A percentile compares a stretch with the other conserved stretches of the same genome.
phyloP scores from a whole-genome alignment of 1,284 basidiomycete species.

The Porodaedalea pini region DNA sequence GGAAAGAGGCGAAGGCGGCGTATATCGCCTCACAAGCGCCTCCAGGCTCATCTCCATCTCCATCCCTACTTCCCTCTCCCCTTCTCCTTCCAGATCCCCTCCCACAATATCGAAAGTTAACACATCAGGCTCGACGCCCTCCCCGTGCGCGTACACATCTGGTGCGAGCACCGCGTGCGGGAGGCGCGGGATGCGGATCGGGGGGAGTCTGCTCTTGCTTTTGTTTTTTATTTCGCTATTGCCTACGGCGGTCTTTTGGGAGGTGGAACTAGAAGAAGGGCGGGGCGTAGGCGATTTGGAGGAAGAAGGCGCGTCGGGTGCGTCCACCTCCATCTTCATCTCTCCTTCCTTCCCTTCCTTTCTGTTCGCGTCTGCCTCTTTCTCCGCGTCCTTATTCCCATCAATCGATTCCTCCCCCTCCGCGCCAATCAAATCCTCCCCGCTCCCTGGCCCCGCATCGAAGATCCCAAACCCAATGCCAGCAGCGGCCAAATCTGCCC shows the following conservation, averaged over 20 bases:
- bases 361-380: constrained; percentile 9
- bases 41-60: background rate
- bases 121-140: constrained; percentile 47
- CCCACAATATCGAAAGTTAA: background rate
- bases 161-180: constrained; percentile 79
- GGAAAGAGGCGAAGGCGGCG: constrained; percentile 32
- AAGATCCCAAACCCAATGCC: constrained; percentile 84
- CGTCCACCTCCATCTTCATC: constrained; percentile 2
- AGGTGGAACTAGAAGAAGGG: no score
- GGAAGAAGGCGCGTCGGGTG: no score
- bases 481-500: constrained; percentile 70
- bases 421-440: constrained; percentile 40
- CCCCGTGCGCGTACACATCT: constrained; percentile 74
- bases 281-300: no score
- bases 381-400: constrained; percentile 8
- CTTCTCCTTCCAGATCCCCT: background rate
- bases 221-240: no score
- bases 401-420: background rate
- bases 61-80: background rate
- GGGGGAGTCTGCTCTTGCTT: background rate
- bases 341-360: background rate
- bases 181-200: constrained; percentile 47
- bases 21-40: constrained; percentile 67
- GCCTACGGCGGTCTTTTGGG: no score
- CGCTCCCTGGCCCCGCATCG: constrained; percentile 43